A percentile compares a stretch with the other conserved stretches of the same genome.
Evolutionary conservation across 1,139 yeast species (phyloP).

Genomic region (Kodamaea alishanica): DNA sequence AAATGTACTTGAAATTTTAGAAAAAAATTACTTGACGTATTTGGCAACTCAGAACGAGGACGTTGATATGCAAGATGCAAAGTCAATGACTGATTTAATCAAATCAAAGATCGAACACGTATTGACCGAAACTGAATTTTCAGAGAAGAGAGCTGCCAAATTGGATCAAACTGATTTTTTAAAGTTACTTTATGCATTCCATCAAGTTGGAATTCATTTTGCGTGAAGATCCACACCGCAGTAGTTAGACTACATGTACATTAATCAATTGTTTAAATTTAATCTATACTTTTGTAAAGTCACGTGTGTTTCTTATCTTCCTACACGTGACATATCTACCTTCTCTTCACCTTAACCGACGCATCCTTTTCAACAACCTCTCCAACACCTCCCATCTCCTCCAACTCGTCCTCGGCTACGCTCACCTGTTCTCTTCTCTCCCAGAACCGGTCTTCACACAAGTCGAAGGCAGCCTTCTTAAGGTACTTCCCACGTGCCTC

Average conservation of each 20-base stretch:
- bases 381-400: constrained; percentile 88
- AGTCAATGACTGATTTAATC: constrained; percentile 44
- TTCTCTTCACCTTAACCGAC: constrained; percentile 30
- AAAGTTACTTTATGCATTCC: constrained; percentile 84
- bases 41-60: constrained; percentile 56
- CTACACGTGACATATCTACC: constrained; percentile 4
- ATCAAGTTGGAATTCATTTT: constrained; percentile 95
- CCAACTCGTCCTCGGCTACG: constrained; percentile 81
- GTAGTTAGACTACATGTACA: constrained; percentile 6
- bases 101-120: constrained; percentile 63
- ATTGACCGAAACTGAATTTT: constrained; percentile 69
- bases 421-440: constrained; percentile 94
- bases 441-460: constrained; percentile 97
- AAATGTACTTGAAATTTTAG: constrained; percentile 80
- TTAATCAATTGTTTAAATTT: too few species aligned
- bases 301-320: neutral
- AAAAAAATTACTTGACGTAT: constrained; percentile 81
- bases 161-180: constrained; percentile 94
- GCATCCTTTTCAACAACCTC: constrained; percentile 80
- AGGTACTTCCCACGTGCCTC: constrained; percentile 90
- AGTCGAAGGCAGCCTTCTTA: constrained; percentile 83
- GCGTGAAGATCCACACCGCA: constrained; percentile 45
- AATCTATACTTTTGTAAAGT: neutral
- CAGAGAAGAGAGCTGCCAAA: constrained; percentile 88
- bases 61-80: constrained; percentile 49